A percentile compares a stretch with the other conserved stretches of the same genome.
Conservation (phyloP, 179 eudicot species). For the Dionaea muscipula region DNA sequence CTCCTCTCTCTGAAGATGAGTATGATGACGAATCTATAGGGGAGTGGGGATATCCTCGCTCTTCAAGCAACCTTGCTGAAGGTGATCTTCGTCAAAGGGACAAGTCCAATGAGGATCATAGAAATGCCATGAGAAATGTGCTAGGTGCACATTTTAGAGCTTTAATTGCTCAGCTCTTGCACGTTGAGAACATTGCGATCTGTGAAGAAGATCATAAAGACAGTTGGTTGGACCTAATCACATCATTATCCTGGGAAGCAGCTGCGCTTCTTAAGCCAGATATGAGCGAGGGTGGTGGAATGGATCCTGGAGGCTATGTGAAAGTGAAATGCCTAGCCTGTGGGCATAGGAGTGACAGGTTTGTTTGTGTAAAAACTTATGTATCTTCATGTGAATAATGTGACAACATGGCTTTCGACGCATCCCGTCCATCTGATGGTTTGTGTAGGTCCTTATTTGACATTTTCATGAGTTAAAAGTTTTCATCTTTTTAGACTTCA, state of each 20-base stretch:
- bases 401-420: not conserved
- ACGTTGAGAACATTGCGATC: conserved; percentile 29
- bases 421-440: not conserved
- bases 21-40: conserved; percentile 27
- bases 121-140: conserved; percentile 35
- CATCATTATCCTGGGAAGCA: conserved; percentile 42
- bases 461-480: not conserved
- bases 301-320: conserved; percentile 47
- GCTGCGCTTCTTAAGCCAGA: conserved; percentile 47
- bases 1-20: conserved; percentile 22
- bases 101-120: conserved; percentile 30
- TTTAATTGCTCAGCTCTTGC: conserved; percentile 33
- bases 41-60: conserved; percentile 33
- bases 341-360: conserved; percentile 41
- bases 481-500: not conserved
- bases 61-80: conserved; percentile 22
- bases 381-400: conserved; percentile 1
- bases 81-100: conserved; percentile 29
- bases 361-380: conserved; percentile 12
- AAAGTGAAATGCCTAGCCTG: conserved; percentile 41
- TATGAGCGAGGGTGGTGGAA: conserved; percentile 37
- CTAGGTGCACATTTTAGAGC: conserved; percentile 41
- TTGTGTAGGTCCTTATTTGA: not conserved
- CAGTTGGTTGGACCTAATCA: conserved; percentile 40
- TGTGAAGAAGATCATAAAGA: conserved; percentile 26